Evolutionary conservation across 495 filamentous ascomycete genomes (phyloP), one percentile per base, ranked within the genome.

Genomic region (Trichoderma asperelloides): DNA sequence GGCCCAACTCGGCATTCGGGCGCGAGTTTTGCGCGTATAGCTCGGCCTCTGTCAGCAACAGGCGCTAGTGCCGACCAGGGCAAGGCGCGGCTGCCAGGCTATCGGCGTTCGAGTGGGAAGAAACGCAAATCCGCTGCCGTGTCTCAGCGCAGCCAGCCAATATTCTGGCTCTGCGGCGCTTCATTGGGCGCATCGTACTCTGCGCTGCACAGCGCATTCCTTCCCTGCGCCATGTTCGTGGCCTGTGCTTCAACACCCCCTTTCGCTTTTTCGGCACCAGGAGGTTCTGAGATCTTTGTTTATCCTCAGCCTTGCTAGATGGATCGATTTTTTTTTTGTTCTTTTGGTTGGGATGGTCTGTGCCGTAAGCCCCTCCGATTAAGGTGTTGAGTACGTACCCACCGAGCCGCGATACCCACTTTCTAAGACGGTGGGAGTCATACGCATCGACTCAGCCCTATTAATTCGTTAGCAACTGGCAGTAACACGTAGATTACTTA

Each of bases 1-100:
- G 43, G 23, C 27, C 55, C 55, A 30, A 60, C 23, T 30, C 55
- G 55, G 55, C 55, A 60, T 60, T 60, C 55, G 55, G 55, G 55
- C 55, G 25, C 55, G 27, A 60, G 55, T 2, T 28, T 9, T 60
- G 55, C 55, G 55, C 55, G 55, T 60, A 60, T 60, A 23, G 9
- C 55, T 30, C 55, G 23, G 55, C 11, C 55, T 60, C 25, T 60
- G 55, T 60, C 55, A 60, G 55, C 55, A 60, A 28, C 3, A 47
- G 12, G 12, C 43, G n/a, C 43, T n/a, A 37, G 33, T 37, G 5
- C 33, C 0, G 5, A 37, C 5, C 2, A 37, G 33, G 33, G 0
- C 5, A 3, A 37, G 33, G 33, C 5, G 33, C 33, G 33, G 5
- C 33, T 37, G 33, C 33, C 33, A 37, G 33, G 33, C 33, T 37